Evolutionary conservation across 768 basidiomycete genomes (phyloP).

Genomic region (Xanthoconium purpureum): DNA sequence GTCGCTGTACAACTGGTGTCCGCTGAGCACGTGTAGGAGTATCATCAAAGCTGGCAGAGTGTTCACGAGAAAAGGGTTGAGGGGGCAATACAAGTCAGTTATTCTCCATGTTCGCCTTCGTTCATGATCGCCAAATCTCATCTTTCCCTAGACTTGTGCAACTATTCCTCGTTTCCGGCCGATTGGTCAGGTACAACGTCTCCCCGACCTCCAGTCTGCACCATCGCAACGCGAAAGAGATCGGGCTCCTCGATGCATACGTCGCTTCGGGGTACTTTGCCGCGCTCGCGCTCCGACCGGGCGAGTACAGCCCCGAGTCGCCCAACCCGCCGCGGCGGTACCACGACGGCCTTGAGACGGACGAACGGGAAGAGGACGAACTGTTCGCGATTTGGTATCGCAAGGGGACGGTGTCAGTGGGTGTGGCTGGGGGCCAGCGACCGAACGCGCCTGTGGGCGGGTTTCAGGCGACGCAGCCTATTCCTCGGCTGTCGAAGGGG

Average conservation of each 20-base stretch:
- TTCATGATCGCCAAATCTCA: background rate
- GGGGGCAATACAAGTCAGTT: conserved; percentile 76
- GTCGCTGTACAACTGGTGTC: conserved; percentile 84
- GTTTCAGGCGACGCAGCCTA: conserved; percentile 16
- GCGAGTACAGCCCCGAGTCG: conserved; percentile 58
- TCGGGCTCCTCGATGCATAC: conserved; percentile 71
- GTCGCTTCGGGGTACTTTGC: conserved; percentile 86
- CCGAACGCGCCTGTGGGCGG: conserved; percentile 20
- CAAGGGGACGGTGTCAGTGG: conserved; percentile 27
- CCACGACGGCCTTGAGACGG: conserved; percentile 83
- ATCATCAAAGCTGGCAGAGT: conserved; percentile 71
- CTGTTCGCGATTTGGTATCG: conserved; percentile 80
- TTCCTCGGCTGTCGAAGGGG: conserved; percentile 50
- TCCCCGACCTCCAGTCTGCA: conserved; percentile 57
- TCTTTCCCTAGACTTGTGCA: conserved; percentile 54
- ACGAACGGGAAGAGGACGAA: conserved; percentile 85
- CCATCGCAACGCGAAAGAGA: conserved; percentile 49
- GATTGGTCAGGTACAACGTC: conserved; percentile 70
- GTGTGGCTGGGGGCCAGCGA: conserved; percentile 1
- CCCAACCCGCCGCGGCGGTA: conserved; percentile 67
- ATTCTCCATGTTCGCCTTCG: too few species aligned
- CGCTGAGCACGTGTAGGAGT: conserved; percentile 73
- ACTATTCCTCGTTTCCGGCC: conserved; percentile 71
- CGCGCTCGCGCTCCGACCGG: conserved; percentile 57
- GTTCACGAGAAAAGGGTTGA: conserved; percentile 65